Evolutionary conservation across 108 stramenopile genomes (phyloP), one percentile per base, ranked within the genome.

Genomic region (Skeletonema tropicum): DNA sequence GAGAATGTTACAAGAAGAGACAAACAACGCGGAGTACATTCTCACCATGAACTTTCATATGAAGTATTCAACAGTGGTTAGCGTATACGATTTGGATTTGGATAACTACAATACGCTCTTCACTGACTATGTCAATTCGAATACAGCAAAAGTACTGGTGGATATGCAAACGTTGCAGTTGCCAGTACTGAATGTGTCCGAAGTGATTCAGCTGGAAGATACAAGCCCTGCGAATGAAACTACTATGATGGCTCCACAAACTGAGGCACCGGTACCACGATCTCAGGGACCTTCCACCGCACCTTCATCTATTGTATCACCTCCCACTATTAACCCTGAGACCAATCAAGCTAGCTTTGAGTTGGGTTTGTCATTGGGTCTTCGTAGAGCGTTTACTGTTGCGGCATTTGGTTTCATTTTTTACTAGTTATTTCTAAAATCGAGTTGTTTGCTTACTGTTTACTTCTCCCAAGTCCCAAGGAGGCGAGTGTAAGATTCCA

Each of bases 401-500:
- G 26, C 26, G 26, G 26, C 26, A 29, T 29, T 29, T 29, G 26
- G 26, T 2, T 29, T 29, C 26, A 29, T 29, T 29, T 29, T 29
- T 29, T 29, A 29, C 26, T 29, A 29, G 26, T 29, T 2, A 29
- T 29, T 29, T 29, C 26, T 29, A 29, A 29, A 29, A 29, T 1
- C 26, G 26, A 29, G 33, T 35, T 35, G 33, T 7, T 35, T 7
- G 33, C n/a, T 19, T 19, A 49, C 48, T 49, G 48, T 7, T 49
- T 49, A n/a, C 17, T 49, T 19, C 6, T 49, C 48, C 65, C 46
- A 3, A 52, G 45, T 80, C 92, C 92, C 23, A 95, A 72, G 3
- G 94, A 89, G 4, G 88, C 86, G n/a, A 88, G 83, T 9, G 94
- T 87, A 63, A 90, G 83, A 61, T 92, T 86, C 94, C 94, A 95